phyloP scores from a whole-genome alignment of 768 basidiomycete species.

The Boletus pseudopeckii region DNA sequence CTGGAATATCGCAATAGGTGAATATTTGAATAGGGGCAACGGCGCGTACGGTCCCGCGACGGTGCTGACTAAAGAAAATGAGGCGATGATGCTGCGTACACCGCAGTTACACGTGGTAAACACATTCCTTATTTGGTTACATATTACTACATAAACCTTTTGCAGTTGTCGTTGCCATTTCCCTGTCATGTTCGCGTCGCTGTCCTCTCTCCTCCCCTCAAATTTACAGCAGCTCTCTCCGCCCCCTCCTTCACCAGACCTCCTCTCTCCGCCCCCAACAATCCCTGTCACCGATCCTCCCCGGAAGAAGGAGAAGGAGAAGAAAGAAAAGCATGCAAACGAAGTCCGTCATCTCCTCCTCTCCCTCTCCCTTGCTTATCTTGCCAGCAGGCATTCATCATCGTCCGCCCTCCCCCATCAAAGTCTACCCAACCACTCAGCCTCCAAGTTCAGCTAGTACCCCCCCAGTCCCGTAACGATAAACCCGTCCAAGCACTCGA shows the following conservation, averaged over 20 bases:
- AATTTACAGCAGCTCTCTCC: no score
- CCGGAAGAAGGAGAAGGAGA: constrained; percentile 41
- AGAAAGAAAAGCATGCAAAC: constrained; percentile 35
- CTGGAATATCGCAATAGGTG: no score
- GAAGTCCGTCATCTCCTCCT: constrained; percentile 39
- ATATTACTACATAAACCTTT: constrained; percentile 16
- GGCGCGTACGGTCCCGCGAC: no score
- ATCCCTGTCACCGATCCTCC: constrained; percentile 29
- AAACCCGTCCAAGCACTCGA: constrained; percentile 47
- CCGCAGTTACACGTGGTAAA: constrained; percentile 8
- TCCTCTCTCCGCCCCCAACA: constrained; percentile 10
- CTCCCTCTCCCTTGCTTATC: constrained; percentile 7
- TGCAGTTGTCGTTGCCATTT: background rate
- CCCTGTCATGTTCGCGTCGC: constrained; percentile 47
- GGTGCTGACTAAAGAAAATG: no score
- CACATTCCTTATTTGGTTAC: background rate
- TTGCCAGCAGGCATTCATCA: constrained; percentile 71
- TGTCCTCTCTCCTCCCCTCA: constrained; percentile 47
- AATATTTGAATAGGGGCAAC: no score
- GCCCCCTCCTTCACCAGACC: constrained; percentile 22
- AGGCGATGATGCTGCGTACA: background rate
- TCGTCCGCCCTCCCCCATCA: constrained; percentile 87
- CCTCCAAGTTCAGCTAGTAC: constrained; percentile 88
- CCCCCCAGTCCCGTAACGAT: constrained; percentile 45
- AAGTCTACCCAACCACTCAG: constrained; percentile 85